Base-by-base conservation (phyloP, 306 rosid genomes). In the Acacia acuminata region DNA sequence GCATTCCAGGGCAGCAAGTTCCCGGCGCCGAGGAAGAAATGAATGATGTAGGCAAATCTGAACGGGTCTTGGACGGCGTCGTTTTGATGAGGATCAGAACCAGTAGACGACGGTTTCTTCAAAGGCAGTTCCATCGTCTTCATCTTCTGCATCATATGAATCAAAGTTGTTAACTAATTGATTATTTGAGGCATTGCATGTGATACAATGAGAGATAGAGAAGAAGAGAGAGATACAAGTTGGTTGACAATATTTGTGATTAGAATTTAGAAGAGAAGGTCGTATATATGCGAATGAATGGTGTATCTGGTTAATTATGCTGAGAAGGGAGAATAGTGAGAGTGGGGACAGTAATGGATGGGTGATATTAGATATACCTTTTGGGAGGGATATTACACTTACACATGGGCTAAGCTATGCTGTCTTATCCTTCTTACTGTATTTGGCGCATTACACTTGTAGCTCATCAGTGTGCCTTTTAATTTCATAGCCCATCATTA, bases 1-100 rank as follows among this genome's bases (percentile, higher is more conserved):
- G 97, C 99, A 87, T 96, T 96, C 99, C 99, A 96, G 10, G 99
- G 99, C 36, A 96, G 94, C 77, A 96, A 84, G 90, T 91, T 91
- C 24, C 98, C 98, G 13, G 92, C 94, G 42, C 98, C 99, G 15
- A 96, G 94, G 80, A 92, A 76, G 97, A 96, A 96, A 79, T 94
- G 94, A 81, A 94, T 91, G 43, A 90, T 69, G 92, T 96, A 96
- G 50, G 97, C 97, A 51, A 92, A 78, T 75, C 88, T 78, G 86
- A 80, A 86, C 1, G 89, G 80, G 80, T 94, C 97, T 75, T 93
- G 93, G 78, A 76, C 85, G 16, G 89, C 86, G 82, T 86, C 87
- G 71, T 60, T 61, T 75, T 77, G 90, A 48, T 10, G 13, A 8
- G 16, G 43, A 25, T 85, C 89, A 79, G 68, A 87, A 16, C 8